These are phyloP conservation scores for Sarcodon aspratus DNA, from an alignment of 768 basidiomycete genomes.

Conservation along the genomic window DNA sequence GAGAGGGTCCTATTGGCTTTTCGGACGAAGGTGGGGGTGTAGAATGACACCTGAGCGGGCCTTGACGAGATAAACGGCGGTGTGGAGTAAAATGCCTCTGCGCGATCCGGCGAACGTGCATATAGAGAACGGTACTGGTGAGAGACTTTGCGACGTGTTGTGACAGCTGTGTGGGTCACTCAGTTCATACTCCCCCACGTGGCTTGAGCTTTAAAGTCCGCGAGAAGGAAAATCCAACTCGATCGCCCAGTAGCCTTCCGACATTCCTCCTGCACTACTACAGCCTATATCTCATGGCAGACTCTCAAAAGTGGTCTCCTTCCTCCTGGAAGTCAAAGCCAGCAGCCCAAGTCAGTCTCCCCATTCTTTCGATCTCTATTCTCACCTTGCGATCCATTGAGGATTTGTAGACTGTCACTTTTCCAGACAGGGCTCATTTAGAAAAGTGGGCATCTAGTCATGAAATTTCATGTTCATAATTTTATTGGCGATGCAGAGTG, in stretches of 20 bases:
- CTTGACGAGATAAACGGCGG: no score
- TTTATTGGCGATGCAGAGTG: slow-evolving; percentile 35
- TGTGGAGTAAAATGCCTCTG: no score
- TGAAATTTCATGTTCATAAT: slow-evolving; percentile 1
- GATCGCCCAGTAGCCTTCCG: no score
- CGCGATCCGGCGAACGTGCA: no score
- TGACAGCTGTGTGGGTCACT: no score
- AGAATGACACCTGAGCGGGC: not conserved
- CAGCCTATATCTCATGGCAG: not conserved
- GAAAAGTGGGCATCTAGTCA: slow-evolving; percentile 28
- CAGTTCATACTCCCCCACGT: no score
- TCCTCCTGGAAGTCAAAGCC: slow-evolving; percentile 72
- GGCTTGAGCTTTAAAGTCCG: no score
- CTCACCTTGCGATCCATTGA: slow-evolving; percentile 1
- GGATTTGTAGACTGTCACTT: slow-evolving; percentile 47
- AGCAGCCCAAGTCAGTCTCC: slow-evolving; percentile 55
- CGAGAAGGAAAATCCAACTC: no score
- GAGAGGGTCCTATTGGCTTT: not conserved
- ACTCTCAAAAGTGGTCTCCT: slow-evolving; percentile 43
- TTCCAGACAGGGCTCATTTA: slow-evolving; percentile 54
- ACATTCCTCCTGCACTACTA: no score
- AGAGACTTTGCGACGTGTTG: no score
- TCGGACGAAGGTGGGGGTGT: not conserved
- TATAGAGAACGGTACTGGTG: no score
- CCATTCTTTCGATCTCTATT: not conserved